Evolutionary conservation across 176 grass and related monocot species (phyloP).

Genomic region (Cocos nucifera): DNA sequence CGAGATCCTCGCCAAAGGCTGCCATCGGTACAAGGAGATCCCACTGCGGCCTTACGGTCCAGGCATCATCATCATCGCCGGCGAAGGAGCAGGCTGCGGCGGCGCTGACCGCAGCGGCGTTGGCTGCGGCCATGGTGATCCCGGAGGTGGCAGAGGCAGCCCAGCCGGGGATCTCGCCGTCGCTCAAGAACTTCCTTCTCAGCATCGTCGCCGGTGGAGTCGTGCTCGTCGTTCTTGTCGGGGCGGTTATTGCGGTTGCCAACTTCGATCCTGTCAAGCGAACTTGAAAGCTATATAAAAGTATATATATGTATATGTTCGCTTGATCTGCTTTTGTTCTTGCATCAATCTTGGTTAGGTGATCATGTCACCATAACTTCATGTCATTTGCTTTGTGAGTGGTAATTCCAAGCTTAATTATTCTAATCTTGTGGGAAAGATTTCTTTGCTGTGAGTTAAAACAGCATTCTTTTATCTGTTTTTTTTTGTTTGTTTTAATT

Average conservation of each 20-base stretch:
- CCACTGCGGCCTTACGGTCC: background rate
- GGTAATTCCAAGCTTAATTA: too few species aligned
- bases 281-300: background rate
- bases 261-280: conserved; percentile 3
- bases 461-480: too few species aligned
- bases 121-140: background rate
- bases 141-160: background rate
- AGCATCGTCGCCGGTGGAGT: background rate
- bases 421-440: too few species aligned
- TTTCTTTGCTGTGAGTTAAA: too few species aligned
- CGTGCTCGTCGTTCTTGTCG: background rate
- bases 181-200: conserved; percentile 1
- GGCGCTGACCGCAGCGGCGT: background rate
- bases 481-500: too few species aligned
- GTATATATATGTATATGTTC: too few species aligned
- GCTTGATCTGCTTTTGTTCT: too few species aligned
- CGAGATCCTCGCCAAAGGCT: background rate
- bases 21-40: background rate
- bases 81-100: background rate
- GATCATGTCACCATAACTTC: too few species aligned
- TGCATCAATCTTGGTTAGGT: too few species aligned
- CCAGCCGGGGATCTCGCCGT: background rate
- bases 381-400: too few species aligned
- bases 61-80: background rate
- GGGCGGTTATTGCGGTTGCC: background rate